A percentile compares a stretch with the other conserved stretches of the same genome.
phyloP scores from a whole-genome alignment of 2,329 filamentous ascomycete species.

The Scopulariopsis brevicaulis region DNA sequence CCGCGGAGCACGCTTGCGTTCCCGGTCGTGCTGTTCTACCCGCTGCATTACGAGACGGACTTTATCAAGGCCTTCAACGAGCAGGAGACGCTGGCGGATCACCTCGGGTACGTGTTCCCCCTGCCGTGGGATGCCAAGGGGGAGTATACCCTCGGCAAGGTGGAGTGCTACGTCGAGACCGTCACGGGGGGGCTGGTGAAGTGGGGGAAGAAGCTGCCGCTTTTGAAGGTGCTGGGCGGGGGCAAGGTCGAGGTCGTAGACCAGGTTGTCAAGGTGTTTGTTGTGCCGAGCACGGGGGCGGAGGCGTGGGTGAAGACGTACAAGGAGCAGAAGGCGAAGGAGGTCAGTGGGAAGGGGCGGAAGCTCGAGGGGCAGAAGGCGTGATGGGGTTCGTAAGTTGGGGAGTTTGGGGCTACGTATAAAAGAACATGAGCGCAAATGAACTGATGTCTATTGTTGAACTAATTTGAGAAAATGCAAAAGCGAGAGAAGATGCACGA shows the following conservation, averaged over 20 bases:
- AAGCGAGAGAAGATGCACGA: not conserved
- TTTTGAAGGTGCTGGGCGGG: slow-evolving; percentile 62
- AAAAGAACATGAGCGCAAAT: not conserved
- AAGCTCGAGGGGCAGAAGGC: not conserved
- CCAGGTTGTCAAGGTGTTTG: slow-evolving; percentile 69
- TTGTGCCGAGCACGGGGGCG: slow-evolving; percentile 63
- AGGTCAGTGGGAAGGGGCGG: slow-evolving; percentile 9
- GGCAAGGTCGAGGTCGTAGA: slow-evolving; percentile 84
- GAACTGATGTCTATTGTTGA: not conserved
- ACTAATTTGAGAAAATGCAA: not conserved
- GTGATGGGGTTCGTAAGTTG: too few species aligned
- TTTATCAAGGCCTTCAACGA: slow-evolving; percentile 85
- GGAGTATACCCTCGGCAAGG: slow-evolving; percentile 52
- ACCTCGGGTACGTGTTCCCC: slow-evolving; percentile 78
- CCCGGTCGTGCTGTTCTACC: slow-evolving; percentile 78
- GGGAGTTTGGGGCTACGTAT: not conserved
- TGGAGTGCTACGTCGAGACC: slow-evolving; percentile 90
- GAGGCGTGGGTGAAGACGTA: slow-evolving; percentile 73
- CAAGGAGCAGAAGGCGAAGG: slow-evolving; percentile 59
- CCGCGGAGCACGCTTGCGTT: slow-evolving; percentile 61
- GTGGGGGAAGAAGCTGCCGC: slow-evolving; percentile 70
- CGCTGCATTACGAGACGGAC: slow-evolving; percentile 69
- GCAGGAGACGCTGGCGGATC: slow-evolving; percentile 60
- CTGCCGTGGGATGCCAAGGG: slow-evolving; percentile 69
- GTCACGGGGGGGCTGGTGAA: slow-evolving; percentile 69